Evolutionary conservation across 2,329 filamentous ascomycete genomes (phyloP).

Genomic region (Lithohypha guttulata): DNA sequence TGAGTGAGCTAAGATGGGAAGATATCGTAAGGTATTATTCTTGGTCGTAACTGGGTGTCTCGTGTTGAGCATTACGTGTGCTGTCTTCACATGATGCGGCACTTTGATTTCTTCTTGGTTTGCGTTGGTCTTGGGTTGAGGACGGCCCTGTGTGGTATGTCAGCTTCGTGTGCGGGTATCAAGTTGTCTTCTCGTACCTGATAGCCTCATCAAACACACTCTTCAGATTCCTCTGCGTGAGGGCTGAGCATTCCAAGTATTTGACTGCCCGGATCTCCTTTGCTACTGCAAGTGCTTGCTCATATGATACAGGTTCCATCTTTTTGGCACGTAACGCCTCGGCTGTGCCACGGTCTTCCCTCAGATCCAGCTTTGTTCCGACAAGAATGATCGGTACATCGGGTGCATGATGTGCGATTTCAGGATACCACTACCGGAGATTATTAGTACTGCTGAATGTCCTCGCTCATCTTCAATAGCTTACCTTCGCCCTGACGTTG

Average conservation of each 20-base stretch:
- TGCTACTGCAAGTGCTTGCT: slow-evolving; percentile 76
- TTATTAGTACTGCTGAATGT: neutral
- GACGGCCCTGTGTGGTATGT: slow-evolving; percentile 31
- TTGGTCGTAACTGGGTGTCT: too few relatives aligned
- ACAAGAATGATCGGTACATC: slow-evolving; percentile 94
- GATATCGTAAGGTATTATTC: too few relatives aligned
- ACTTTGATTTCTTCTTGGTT: slow-evolving; percentile 36
- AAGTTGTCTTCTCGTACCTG: slow-evolving; percentile 72
- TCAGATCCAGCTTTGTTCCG: slow-evolving; percentile 89
- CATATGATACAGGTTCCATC: slow-evolving; percentile 94
- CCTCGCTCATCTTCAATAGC: slow-evolving; percentile 16
- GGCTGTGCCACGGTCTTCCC: slow-evolving; percentile 74
- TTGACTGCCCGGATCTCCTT: slow-evolving; percentile 95
- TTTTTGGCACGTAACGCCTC: slow-evolving; percentile 79
- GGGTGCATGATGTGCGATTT: slow-evolving; percentile 93
- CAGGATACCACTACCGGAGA: slow-evolving; percentile 76
- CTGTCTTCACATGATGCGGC: slow-evolving; percentile 37
- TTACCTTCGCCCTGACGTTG: slow-evolving; percentile 96
- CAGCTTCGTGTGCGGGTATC: too few relatives aligned
- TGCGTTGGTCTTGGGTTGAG: slow-evolving; percentile 37
- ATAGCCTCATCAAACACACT: slow-evolving; percentile 98
- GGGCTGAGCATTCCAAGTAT: slow-evolving; percentile 93
- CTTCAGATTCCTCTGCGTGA: slow-evolving; percentile 95
- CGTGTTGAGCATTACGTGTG: too few relatives aligned
- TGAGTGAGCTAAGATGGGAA: too few relatives aligned